Percentiles rank a stretch among this genome's conserved stretches.
phyloP scores from a whole-genome alignment of 441 rosid species.

The Macaranga tanarius region DNA sequence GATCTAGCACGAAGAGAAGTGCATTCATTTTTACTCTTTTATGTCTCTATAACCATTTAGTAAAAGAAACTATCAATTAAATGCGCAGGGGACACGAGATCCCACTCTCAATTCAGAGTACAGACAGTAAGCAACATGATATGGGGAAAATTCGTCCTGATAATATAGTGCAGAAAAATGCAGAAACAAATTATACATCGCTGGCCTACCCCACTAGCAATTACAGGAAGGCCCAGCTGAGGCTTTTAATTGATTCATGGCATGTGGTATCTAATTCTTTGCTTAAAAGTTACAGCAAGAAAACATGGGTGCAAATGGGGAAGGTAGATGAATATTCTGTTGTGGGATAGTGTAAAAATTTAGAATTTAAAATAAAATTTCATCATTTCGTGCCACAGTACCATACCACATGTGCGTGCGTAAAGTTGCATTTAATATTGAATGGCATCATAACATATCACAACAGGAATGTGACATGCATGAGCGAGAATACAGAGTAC shows the following conservation, averaged over 20 bases:
- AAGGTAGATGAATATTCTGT: neutral
- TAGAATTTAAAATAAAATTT: no score
- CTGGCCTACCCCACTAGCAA: neutral
- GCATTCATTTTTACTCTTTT: neutral
- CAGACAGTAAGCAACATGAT: neutral
- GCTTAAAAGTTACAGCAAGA: constrained; percentile 15
- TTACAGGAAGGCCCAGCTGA: constrained; percentile 18
- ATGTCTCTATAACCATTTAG: neutral
- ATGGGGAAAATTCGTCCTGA: neutral
- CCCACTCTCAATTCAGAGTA: constrained; percentile 2
- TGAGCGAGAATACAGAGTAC: neutral
- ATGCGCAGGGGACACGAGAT: constrained; percentile 6
- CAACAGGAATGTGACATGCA: neutral
- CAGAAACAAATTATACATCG: neutral
- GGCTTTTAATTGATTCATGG: neutral
- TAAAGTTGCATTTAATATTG: neutral
- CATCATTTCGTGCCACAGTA: no score
- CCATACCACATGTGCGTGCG: neutral
- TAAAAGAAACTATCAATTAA: neutral
- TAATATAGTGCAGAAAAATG: neutral
- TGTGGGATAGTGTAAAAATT: neutral
- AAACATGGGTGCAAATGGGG: no score
- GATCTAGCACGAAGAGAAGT: neutral
- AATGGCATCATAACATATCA: neutral
- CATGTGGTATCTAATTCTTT: constrained; percentile 14